phyloP scores from a whole-genome alignment of 2,329 filamentous ascomycete genomes.

The Aspergillus sp. region DNA sequence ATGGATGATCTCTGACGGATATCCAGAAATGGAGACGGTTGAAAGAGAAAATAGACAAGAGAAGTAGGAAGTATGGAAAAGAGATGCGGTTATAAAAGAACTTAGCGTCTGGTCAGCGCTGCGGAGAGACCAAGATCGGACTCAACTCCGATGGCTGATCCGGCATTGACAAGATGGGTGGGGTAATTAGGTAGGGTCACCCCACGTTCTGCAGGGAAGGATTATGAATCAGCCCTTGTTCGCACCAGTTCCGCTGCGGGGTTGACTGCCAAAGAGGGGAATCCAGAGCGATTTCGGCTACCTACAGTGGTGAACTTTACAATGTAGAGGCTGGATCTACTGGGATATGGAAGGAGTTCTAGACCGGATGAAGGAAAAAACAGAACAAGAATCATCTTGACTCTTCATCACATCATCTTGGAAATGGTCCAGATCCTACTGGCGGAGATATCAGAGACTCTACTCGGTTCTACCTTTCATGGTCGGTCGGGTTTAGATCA shows the following conservation, averaged over 20 bases:
- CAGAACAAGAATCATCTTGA: no score
- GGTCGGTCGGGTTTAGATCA: no score
- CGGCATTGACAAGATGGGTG: neutral
- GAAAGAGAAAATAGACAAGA: neutral
- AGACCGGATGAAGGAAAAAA: no score
- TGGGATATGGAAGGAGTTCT: no score
- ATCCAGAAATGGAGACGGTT: no score
- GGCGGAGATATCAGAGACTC: no score
- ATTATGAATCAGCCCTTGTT: neutral
- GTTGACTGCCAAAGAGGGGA: neutral
- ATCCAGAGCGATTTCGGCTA: neutral
- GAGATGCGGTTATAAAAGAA: neutral
- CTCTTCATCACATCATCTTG: no score
- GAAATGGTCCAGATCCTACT: no score
- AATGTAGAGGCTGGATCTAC: no score
- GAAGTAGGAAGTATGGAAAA: neutral
- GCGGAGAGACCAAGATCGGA: neutral
- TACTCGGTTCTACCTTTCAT: no score
- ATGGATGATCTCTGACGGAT: neutral
- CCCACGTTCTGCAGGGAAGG: neutral
- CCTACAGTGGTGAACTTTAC: neutral
- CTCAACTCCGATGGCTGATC: neutral
- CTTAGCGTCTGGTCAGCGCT: neutral
- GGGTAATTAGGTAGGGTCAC: neutral
- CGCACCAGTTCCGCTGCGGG: slow-evolving; percentile 15